Evolutionary conservation across 345 rosid species (phyloP), one percentile per base, ranked within the genome.

Genomic region (Anacardium occidentale): DNA sequence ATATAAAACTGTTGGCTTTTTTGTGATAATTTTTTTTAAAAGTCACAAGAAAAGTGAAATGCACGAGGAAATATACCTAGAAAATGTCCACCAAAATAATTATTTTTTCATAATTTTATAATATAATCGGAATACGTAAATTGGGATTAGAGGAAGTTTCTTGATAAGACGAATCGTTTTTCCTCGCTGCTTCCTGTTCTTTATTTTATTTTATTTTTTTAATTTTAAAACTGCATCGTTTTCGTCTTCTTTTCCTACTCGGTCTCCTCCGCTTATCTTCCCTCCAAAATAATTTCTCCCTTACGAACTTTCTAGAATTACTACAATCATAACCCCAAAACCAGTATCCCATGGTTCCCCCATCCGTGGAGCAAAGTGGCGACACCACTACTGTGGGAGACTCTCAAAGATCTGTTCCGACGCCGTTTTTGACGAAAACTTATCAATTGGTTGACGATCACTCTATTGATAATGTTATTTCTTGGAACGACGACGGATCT

Each of bases 401-500:
- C 20, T 75, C 89, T n/a, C 92, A 86, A 47, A 80, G 90, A 75
- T 69, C 92, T 9, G n/a, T 80, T 7, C 98, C 96, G 6, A 94
- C 97, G 48, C 98, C 97, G 70, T 94, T 94, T 75, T 74, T 94
- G 32, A 89, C 83, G 2, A 91, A 94, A 72, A 94, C 98, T 0
- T 94, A 78, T 65, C 91, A 91, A 66, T 83, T 94, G 18, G 98
- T 91, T 0, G 93, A 91, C 42, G 98, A 94, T 77, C 78, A 24
- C 11, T 37, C 86, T 0, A 80, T 86, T 18, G 88, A 94, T 78
- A 93, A 89, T 17, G 89, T 94, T 8, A 87, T 94, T 75, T 94
- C 97, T 0, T 94, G 98, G 98, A 91, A 84, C 81, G 88, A 89
- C 51, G 96, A 91, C 66, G 98, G 97, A 78, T 90, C 94, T 14